Percentiles rank a stretch among this genome's conserved stretches.
Conservation (phyloP, 2,329 filamentous ascomycete species). For the Fusarium mangiferae region DNA sequence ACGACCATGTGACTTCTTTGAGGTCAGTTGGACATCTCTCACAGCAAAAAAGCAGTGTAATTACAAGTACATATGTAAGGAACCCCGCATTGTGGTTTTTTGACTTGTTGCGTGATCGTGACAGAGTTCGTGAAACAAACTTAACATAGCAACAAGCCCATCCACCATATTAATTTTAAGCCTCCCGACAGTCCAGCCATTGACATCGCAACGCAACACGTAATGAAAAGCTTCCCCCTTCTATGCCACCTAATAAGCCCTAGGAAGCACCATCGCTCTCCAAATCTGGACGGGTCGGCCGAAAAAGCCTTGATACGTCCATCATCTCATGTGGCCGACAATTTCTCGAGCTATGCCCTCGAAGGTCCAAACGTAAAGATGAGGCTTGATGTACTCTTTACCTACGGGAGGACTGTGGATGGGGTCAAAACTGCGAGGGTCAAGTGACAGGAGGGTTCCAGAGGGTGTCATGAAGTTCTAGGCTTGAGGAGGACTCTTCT, state of each 20-base stretch:
- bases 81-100: not conserved
- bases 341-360: not conserved
- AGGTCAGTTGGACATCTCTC: not conserved
- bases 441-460: constrained; percentile 37
- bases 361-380: constrained; percentile 12
- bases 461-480: constrained; percentile 44
- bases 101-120: not conserved
- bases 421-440: constrained; percentile 24
- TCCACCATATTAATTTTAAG: not conserved
- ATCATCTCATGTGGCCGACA: not conserved
- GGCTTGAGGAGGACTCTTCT: constrained; percentile 43
- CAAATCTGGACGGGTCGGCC: constrained; percentile 2
- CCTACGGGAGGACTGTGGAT: not conserved
- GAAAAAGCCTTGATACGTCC: constrained; percentile 6
- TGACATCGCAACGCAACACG: rapidly evolving
- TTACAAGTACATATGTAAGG: rapidly evolving
- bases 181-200: rapidly evolving
- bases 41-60: rapidly evolving
- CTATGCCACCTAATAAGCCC: constrained; percentile 6
- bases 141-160: not conserved
- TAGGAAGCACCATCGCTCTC: not conserved
- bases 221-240: constrained; percentile 16
- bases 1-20: not conserved
- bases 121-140: not conserved
- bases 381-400: constrained; percentile 1